Conservation (phyloP, 768 basidiomycete species). For the Collybia sordida region DNA sequence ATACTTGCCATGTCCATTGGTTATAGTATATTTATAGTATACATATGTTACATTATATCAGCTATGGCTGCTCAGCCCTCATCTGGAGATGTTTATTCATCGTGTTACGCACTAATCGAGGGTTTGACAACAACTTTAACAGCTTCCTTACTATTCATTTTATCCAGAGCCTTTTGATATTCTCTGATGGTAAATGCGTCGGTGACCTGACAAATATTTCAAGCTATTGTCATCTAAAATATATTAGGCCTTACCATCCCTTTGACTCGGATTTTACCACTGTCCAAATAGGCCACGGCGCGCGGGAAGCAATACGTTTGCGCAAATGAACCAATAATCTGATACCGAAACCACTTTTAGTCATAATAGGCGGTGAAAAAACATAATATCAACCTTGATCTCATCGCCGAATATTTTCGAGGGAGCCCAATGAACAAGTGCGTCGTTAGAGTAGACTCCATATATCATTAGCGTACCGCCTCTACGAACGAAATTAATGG, state of each 20-base stretch:
- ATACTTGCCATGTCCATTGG: too few relatives aligned
- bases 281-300: constrained; percentile 74
- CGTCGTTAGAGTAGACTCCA: constrained; percentile 74
- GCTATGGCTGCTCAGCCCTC: too few relatives aligned
- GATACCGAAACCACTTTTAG: background rate
- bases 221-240: background rate
- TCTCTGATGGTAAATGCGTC: constrained; percentile 57
- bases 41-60: too few relatives aligned
- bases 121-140: constrained; percentile 53
- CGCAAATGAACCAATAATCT: constrained; percentile 81
- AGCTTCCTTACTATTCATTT: constrained; percentile 58
- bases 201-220: constrained; percentile 36
- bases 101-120: background rate
- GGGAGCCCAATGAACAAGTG: constrained; percentile 69
- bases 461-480: constrained; percentile 74
- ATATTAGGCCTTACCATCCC: constrained; percentile 30
- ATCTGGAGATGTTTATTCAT: too few relatives aligned
- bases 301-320: constrained; percentile 79
- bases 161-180: constrained; percentile 65
- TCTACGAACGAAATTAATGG: constrained; percentile 74
- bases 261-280: constrained; percentile 66
- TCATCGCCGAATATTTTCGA: constrained; percentile 77
- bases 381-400: constrained; percentile 43
- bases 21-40: background rate
- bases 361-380: background rate